These are phyloP conservation scores for Arthroderma uncinatum DNA, from an alignment of 2,329 filamentous ascomycete genomes.

Conservation along the genomic window DNA sequence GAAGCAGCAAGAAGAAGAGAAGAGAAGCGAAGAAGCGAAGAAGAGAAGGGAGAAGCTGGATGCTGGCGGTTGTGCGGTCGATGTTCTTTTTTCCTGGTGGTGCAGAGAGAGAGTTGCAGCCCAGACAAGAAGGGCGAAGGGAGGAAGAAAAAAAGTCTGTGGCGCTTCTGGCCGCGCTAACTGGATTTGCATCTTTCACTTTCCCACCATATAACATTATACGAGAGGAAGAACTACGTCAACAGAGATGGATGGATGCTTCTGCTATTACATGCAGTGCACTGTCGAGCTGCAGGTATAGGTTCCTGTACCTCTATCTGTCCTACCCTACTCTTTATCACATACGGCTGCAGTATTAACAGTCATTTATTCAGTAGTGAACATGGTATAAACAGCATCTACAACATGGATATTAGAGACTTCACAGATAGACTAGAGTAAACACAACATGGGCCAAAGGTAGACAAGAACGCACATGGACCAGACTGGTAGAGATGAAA, in stretches of 20 bases:
- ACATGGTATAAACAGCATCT: background rate
- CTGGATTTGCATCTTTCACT: background rate
- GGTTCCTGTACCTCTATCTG: background rate
- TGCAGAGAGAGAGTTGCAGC: background rate
- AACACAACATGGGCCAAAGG: background rate
- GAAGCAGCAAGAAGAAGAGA: conserved; percentile 2
- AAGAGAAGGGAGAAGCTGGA: conserved; percentile 9
- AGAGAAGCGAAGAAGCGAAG: conserved; percentile 7
- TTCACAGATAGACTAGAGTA: conserved; percentile 7
- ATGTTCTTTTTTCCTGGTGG: background rate
- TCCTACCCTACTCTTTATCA: background rate
- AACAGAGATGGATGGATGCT: too few relatives aligned
- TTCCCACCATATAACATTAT: background rate
- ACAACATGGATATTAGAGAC: conserved; percentile 1
- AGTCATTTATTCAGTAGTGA: too few relatives aligned
- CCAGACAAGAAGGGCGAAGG: too few relatives aligned
- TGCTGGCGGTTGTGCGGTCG: background rate
- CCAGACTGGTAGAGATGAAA: background rate
- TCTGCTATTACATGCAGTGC: background rate
- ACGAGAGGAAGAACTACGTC: too few relatives aligned
- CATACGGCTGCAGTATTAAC: too few relatives aligned
- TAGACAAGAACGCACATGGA: background rate
- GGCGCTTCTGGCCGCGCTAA: background rate
- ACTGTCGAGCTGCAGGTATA: background rate
- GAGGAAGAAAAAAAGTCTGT: background rate